These are phyloP conservation scores for Ilex aquifolium DNA, from an alignment of 257 asterid genomes.

Conservation along the genomic window DNA sequence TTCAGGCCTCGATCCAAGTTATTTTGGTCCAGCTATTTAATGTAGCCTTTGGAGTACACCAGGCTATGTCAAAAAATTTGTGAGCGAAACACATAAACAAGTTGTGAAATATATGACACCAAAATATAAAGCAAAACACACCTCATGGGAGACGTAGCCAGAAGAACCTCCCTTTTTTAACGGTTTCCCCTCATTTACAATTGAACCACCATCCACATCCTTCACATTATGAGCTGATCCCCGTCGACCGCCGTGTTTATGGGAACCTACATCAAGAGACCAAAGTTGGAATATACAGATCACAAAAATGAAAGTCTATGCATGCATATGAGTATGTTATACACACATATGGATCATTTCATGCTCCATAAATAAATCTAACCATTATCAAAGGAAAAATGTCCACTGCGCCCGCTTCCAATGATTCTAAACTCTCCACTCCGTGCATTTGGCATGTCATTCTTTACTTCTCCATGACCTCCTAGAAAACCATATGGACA, in stretches of 20 bases:
- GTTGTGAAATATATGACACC: not conserved
- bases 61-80: not conserved
- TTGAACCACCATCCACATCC: conserved; percentile 56
- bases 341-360: not conserved
- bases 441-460: conserved; percentile 16
- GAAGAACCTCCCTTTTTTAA: conserved; percentile 63
- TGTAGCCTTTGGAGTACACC: no score
- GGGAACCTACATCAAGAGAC: conserved; percentile 43
- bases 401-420: conserved; percentile 54
- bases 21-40: no score
- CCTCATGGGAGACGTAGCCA: conserved; percentile 64
- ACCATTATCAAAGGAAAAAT: conserved; percentile 64
- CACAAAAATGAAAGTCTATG: not conserved
- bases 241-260: conserved; percentile 66
- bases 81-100: not conserved
- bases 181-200: conserved; percentile 50
- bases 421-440: conserved; percentile 44
- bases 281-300: not conserved
- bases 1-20: no score
- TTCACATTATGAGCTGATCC: conserved; percentile 45
- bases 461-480: conserved; percentile 41
- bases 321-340: conserved; percentile 2
- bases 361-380: conserved; percentile 21
- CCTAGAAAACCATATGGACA: conserved; percentile 31
- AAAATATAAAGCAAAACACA: conserved; percentile 11